Evolutionary conservation across 495 filamentous ascomycete species (phyloP).

Genomic region (Cercophora scortea): DNA sequence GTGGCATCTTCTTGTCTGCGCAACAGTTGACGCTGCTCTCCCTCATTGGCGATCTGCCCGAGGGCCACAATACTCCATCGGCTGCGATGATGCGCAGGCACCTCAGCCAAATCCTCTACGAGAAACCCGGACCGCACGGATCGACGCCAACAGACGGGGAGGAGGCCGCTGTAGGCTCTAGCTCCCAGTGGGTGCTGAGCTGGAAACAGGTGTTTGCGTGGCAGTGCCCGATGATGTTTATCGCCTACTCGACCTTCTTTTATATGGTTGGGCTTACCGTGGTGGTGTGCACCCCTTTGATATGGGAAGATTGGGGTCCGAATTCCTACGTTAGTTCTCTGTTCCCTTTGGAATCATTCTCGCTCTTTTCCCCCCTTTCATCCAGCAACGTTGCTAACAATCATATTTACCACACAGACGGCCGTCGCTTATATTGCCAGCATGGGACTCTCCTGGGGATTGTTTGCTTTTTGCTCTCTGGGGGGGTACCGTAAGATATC

Average conservation of each 20-base stretch:
- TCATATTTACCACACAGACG: background rate
- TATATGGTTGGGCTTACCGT: slow-evolving; percentile 1
- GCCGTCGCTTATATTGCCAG: background rate
- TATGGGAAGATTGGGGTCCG: background rate
- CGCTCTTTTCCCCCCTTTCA: no score
- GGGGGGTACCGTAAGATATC: background rate
- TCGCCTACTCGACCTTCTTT: slow-evolving; percentile 1
- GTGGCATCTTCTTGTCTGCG: background rate
- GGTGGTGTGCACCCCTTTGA: slow-evolving; percentile 4
- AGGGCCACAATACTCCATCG: background rate
- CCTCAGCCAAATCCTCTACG: background rate
- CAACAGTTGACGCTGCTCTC: background rate
- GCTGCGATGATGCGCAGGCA: background rate
- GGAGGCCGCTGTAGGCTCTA: no score
- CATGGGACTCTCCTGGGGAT: background rate
- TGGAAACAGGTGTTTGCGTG: background rate
- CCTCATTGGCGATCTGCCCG: background rate
- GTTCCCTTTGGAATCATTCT: background rate
- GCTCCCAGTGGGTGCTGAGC: background rate
- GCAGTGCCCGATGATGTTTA: slow-evolving; percentile 7
- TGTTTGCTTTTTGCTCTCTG: background rate
- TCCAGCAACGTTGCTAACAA: background rate
- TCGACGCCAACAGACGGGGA: background rate
- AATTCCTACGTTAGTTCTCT: background rate
- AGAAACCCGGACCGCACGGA: no score